Evolutionary conservation across 1,139 yeast species (phyloP).

Genomic region (Diutina pseudorugosa): DNA sequence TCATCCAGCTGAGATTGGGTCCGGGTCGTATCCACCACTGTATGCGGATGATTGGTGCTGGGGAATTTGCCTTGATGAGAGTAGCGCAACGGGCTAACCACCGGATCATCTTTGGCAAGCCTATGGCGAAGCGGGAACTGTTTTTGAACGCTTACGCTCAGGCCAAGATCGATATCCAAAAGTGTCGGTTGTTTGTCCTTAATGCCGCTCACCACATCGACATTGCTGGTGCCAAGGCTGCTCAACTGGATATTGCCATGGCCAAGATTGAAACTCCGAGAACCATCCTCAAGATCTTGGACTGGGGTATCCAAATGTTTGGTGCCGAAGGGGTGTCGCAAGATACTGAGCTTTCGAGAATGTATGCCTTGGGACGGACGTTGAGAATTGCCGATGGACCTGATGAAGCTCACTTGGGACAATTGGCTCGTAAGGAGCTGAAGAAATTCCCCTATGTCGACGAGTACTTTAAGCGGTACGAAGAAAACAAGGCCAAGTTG

Average conservation of each 20-base stretch:
- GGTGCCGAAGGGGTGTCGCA: slow-evolving; percentile 64
- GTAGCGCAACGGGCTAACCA: slow-evolving; percentile 44
- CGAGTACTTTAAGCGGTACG: slow-evolving; percentile 18
- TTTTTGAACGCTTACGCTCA: slow-evolving; percentile 44
- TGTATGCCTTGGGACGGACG: slow-evolving; percentile 47
- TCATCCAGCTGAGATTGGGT: slow-evolving; percentile 59
- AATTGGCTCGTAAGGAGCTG: slow-evolving; percentile 39
- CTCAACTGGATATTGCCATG: slow-evolving; percentile 50
- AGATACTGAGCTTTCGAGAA: slow-evolving; percentile 48
- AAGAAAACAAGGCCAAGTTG: slow-evolving; percentile 8
- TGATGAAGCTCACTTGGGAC: slow-evolving; percentile 59
- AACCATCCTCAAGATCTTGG: slow-evolving; percentile 39
- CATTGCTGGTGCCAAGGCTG: slow-evolving; percentile 40
- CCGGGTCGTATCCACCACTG: slow-evolving; percentile 71
- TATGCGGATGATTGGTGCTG: slow-evolving; percentile 58
- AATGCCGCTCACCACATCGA: slow-evolving; percentile 60
- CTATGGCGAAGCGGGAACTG: slow-evolving; percentile 41
- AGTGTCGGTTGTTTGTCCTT: slow-evolving; percentile 46
- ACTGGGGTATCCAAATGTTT: slow-evolving; percentile 58
- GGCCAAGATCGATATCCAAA: slow-evolving; percentile 44
- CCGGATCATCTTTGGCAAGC: slow-evolving; percentile 46
- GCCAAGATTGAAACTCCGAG: slow-evolving; percentile 62
- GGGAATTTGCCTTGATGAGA: slow-evolving; percentile 45
- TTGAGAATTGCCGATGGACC: slow-evolving; percentile 68
- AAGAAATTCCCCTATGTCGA: slow-evolving; percentile 22